These are phyloP conservation scores for Penicillium sp. DNA, from an alignment of 2,329 filamentous ascomycete species.

Conservation along the genomic window DNA sequence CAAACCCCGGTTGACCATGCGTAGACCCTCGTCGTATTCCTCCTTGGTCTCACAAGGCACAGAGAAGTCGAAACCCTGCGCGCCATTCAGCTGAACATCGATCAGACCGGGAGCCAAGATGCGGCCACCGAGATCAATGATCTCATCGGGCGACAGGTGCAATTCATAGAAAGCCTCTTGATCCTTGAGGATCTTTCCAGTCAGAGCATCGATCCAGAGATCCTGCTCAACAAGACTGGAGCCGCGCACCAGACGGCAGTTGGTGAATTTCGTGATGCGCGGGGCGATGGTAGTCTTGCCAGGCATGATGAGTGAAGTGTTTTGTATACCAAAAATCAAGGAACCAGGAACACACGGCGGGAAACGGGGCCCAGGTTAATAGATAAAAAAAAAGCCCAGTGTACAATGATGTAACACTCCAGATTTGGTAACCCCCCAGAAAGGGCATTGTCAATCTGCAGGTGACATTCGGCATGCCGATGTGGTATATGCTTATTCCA, in stretches of 20 bases:
- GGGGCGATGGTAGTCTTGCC: constrained; percentile 33
- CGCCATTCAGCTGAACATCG: constrained; percentile 88
- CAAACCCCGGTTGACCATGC: constrained; percentile 67
- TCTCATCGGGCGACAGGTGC: constrained; percentile 61
- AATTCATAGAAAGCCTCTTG: constrained; percentile 56
- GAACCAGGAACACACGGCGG: constrained; percentile 2
- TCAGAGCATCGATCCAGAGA: constrained; percentile 81
- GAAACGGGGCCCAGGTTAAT: constrained; percentile 1
- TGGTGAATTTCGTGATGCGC: constrained; percentile 80
- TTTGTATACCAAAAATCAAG: not conserved
- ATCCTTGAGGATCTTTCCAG: constrained; percentile 76
- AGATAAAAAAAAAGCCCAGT: constrained; percentile 3
- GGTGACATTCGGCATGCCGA: constrained; percentile 25
- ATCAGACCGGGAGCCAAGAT: constrained; percentile 85
- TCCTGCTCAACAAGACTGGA: constrained; percentile 69
- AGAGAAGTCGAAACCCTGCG: constrained; percentile 90
- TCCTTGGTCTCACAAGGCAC: constrained; percentile 64
- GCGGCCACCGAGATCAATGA: constrained; percentile 76
- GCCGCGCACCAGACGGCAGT: constrained; percentile 73
- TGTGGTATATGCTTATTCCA: constrained; percentile 13
- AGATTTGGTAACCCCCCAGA: not conserved
- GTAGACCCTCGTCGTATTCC: constrained; percentile 70
- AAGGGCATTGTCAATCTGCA: not conserved
- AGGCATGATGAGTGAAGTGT: constrained; percentile 29
- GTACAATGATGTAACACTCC: constrained; percentile 20